Evolutionary conservation across 805 yeast species (phyloP), one percentile per base, ranked within the genome.

Genomic region (Sugiyamaella floridensis): DNA sequence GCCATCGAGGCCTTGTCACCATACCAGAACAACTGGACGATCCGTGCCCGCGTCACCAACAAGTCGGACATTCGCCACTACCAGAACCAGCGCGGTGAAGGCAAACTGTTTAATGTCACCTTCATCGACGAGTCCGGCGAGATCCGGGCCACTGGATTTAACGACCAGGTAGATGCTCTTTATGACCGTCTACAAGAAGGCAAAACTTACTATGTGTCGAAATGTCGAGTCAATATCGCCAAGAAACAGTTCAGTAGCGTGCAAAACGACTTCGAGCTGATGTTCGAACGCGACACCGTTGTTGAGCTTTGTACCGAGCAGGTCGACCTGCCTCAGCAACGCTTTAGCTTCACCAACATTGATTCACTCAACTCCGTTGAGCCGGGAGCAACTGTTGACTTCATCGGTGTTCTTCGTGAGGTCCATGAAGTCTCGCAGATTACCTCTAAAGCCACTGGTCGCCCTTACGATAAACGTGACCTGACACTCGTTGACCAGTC

Each of bases 121-220:
- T 81, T 93, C 54, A 71, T 92, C 53, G 99, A 93, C 67, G 96
- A 93, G 67, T 86, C 97, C 5, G 96, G 93, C 63, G 98, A 93
- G 72, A 93, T 93, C 61, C 79, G 93, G 63, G 97, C 96, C 10
- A 89, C 98, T 2, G 97, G 93, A 1, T 93, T 93, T 70, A 87
- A 86, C 67, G 92, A 88, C 40, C 78, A 79, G 61, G 97, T 92
- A 11, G 95, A 86, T 55, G 82, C 80, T 65, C 85, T 80, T 65
- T 83, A 80, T 71, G 86, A 85, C 60, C 63, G 82, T 29, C 71
- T 93, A 48, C 86, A 86, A 67, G 98, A 89, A 65, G 97, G 96
- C 37, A 83, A 86, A 68, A 95, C 87, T 7, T 93, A 89, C 66
- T 88, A 84, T 62, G 76, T 93, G 32, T 80, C 92, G 42, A 86